Percentiles rank a stretch among this genome's conserved stretches.
These are phyloP conservation scores for Coniferiporia weirii DNA, from an alignment of 1,284 basidiomycete genomes.

Conservation along the genomic window DNA sequence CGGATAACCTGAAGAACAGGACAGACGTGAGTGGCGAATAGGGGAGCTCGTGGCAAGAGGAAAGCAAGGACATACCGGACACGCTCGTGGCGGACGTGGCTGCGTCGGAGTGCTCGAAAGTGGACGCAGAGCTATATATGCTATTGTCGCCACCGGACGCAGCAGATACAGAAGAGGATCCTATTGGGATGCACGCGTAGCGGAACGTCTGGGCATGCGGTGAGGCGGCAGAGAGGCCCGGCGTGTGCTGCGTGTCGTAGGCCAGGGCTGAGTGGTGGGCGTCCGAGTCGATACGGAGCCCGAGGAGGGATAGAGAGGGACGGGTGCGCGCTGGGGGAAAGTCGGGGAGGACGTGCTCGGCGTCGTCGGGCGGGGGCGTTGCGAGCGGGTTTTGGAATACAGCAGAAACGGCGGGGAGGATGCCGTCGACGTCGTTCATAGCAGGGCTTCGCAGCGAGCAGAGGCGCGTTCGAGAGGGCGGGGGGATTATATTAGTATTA, in stretches of 20 bases:
- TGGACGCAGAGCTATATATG: not conserved
- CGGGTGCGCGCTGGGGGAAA: not conserved
- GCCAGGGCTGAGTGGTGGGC: constrained; percentile 6
- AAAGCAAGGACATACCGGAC: constrained; percentile 8
- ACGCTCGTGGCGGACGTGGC: constrained; percentile 16
- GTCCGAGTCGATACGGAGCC: not conserved
- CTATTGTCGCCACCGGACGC: constrained; percentile 7
- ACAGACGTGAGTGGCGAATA: not conserved
- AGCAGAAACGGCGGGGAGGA: constrained; percentile 1
- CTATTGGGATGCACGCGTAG: constrained; percentile 3
- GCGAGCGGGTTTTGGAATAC: not conserved
- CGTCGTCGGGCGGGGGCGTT: constrained; percentile 15
- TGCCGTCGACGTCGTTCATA: not conserved
- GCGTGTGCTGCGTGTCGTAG: constrained; percentile 3
- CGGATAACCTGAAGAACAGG: constrained; percentile 13
- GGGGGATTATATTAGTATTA: not conserved
- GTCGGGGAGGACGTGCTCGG: not conserved
- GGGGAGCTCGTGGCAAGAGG: not conserved
- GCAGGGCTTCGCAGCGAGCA: not conserved
- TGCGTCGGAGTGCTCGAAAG: constrained; percentile 11
- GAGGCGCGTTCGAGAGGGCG: not conserved
- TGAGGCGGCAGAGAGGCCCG: not conserved
- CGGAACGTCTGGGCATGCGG: constrained; percentile 4
- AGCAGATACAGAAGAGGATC: constrained; percentile 1
- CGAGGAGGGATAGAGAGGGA: too few relatives aligned